Conservation (phyloP, 2,329 filamentous ascomycete species). For the Moelleriella libera region DNA sequence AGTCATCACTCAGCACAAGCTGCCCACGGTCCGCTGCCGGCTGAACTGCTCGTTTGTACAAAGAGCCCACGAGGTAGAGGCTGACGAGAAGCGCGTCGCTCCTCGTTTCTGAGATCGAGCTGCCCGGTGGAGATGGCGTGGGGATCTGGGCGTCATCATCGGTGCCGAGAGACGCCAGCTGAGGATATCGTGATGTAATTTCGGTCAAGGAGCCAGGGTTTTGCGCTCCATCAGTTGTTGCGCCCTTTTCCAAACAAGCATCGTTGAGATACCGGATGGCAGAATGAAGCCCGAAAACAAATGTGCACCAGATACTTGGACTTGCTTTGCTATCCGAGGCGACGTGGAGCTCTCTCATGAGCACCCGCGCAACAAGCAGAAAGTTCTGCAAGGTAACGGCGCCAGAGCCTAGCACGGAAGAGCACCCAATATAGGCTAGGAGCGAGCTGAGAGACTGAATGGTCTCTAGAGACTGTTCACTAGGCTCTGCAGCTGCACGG, state of each 20-base stretch:
- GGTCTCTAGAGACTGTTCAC: conserved; percentile 10
- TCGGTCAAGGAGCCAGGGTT: conserved; percentile 1
- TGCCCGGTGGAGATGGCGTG: conserved; percentile 3
- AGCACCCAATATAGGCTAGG: conserved; percentile 35
- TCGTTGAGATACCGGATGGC: conserved; percentile 23
- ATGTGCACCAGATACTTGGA: conserved; percentile 20
- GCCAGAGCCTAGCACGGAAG: conserved; percentile 10
- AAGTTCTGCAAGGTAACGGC: conserved; percentile 23
- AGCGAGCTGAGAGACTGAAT: conserved; percentile 25
- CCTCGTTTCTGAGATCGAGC: conserved; percentile 14
- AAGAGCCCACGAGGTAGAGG: conserved; percentile 20
- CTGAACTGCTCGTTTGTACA: conserved; percentile 27
- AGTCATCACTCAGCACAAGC: conserved; percentile 18
- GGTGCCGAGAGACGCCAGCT: conserved; percentile 9
- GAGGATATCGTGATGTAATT: conserved; percentile 14
- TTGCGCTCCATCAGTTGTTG: conserved; percentile 9
- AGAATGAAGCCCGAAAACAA: conserved; percentile 22
- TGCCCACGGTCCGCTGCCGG: conserved; percentile 6
- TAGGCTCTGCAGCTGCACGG: conserved; percentile 8
- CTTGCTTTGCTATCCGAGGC: conserved; percentile 18
- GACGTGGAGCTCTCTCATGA: conserved; percentile 20
- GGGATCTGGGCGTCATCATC: background rate
- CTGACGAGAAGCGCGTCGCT: conserved; percentile 23
- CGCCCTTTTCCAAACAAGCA: conserved; percentile 17
- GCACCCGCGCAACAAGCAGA: conserved; percentile 19